phyloP scores from a whole-genome alignment of 2,329 filamentous ascomycete genomes.

The Diaporthe eres region DNA sequence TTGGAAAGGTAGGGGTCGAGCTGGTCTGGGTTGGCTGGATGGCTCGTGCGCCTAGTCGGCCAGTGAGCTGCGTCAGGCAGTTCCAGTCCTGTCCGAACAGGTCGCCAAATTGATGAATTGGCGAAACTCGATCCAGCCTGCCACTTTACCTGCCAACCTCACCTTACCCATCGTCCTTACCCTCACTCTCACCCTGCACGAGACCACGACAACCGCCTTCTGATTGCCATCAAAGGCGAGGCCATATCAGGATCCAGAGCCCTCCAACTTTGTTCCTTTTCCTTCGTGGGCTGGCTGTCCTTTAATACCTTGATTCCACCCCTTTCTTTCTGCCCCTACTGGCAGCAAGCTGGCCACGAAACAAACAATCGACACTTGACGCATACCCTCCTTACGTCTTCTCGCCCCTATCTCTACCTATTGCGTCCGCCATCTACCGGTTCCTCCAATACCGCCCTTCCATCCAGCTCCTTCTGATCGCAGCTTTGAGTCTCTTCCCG shows the following conservation, averaged over 20 bases:
- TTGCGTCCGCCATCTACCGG: neutral
- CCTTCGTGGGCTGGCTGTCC: conserved; percentile 29
- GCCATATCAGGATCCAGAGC: conserved; percentile 28
- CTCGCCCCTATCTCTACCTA: neutral
- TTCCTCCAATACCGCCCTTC: neutral
- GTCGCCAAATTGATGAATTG: conserved; percentile 40
- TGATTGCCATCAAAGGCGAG: conserved; percentile 34
- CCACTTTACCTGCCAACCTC: conserved; percentile 33
- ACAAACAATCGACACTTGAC: conserved; percentile 33
- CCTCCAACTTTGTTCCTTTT: conserved; percentile 30
- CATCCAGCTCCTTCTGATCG: neutral
- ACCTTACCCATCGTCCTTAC: conserved; percentile 34
- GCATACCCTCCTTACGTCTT: neutral
- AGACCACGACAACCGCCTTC: conserved; percentile 32
- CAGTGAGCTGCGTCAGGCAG: conserved; percentile 38
- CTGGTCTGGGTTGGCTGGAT: conserved; percentile 10
- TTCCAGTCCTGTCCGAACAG: conserved; percentile 34
- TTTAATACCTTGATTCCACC: conserved; percentile 35
- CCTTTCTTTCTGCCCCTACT: conserved; percentile 37
- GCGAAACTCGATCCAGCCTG: conserved; percentile 37
- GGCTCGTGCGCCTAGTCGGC: conserved; percentile 30
- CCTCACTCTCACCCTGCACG: conserved; percentile 30
- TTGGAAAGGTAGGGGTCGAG: conserved; percentile 10
- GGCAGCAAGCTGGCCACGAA: conserved; percentile 39
- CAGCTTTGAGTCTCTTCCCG: conserved; percentile 28